Conservation (phyloP, 805 yeast genomes). For the Saccharomycopsis fodiens region DNA sequence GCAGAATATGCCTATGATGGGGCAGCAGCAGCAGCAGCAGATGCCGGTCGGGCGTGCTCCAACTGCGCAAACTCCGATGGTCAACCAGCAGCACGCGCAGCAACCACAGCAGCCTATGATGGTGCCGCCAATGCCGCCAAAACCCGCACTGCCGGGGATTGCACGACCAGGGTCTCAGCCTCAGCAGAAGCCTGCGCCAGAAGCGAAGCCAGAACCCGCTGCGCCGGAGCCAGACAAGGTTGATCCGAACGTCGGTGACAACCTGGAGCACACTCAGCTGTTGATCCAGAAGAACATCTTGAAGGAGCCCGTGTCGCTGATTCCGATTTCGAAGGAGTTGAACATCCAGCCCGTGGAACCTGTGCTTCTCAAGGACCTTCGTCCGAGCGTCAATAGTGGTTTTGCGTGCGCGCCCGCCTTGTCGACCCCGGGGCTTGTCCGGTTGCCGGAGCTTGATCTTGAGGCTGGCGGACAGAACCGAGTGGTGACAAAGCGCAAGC, state of each 20-base stretch:
- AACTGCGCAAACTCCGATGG: constrained; percentile 9
- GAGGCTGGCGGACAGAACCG: constrained; percentile 52
- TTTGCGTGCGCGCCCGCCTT: constrained; percentile 65
- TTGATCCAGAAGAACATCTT: constrained; percentile 29
- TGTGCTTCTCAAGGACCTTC: constrained; percentile 52
- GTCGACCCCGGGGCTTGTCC: constrained; percentile 66
- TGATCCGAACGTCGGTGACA: background rate
- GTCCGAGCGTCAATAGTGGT: constrained; percentile 85
- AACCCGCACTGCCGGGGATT: background rate
- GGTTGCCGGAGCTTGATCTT: constrained; percentile 76
- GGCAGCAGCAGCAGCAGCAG: background rate
- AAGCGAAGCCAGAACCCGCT: background rate
- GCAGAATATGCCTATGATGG: background rate
- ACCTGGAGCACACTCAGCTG: constrained; percentile 15
- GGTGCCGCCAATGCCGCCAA: constrained; percentile 7
- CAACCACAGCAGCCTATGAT: constrained; percentile 5
- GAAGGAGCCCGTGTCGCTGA: constrained; percentile 52
- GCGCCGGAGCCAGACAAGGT: constrained; percentile 2
- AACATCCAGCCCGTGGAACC: constrained; percentile 61
- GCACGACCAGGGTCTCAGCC: background rate
- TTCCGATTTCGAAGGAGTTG: constrained; percentile 64
- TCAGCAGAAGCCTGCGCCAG: constrained; percentile 1
- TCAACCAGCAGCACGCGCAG: constrained; percentile 14
- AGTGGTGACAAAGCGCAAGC: constrained; percentile 81
- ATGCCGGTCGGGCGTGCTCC: background rate